A percentile compares a stretch with the other conserved stretches of the same genome.
Evolutionary conservation across 2,329 filamentous ascomycete species (phyloP).

Genomic region (Didymella keratinophila): DNA sequence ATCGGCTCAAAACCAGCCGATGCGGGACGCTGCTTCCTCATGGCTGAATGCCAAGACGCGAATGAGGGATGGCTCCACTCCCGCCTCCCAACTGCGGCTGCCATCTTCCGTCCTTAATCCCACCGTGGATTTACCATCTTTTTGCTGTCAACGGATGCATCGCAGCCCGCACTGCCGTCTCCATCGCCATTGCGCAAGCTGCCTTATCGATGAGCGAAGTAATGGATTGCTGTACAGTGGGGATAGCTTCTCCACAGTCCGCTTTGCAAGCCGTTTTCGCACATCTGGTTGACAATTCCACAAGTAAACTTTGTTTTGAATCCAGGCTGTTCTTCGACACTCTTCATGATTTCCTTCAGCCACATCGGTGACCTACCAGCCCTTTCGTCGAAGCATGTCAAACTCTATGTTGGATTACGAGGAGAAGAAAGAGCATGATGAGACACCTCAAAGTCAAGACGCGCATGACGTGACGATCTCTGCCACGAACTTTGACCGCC

Average conservation of each 20-base stretch:
- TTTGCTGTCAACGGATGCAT: neutral
- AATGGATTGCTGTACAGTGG: neutral
- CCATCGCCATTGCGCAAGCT: neutral
- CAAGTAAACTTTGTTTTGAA: neutral
- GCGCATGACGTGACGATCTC: neutral
- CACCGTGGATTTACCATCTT: neutral
- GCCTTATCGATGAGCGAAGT: neutral
- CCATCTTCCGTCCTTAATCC: neutral
- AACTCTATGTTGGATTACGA: neutral
- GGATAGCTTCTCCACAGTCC: neutral
- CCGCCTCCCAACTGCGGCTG: neutral
- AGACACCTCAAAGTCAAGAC: neutral
- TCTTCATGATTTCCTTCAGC: neutral
- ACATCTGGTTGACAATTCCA: neutral
- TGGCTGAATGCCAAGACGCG: neutral
- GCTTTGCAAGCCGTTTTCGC: neutral
- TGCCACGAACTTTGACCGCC: neutral
- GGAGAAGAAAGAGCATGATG: neutral
- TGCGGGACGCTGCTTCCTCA: too few relatives aligned
- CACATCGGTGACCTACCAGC: neutral
- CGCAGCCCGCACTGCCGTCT: neutral
- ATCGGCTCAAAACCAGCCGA: constrained; percentile 1
- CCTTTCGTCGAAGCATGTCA: neutral
- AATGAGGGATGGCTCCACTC: neutral
- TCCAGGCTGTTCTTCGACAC: neutral